Conservation (phyloP, 352 stramenopile genomes). For the Phytophthora agathidicida region DNA sequence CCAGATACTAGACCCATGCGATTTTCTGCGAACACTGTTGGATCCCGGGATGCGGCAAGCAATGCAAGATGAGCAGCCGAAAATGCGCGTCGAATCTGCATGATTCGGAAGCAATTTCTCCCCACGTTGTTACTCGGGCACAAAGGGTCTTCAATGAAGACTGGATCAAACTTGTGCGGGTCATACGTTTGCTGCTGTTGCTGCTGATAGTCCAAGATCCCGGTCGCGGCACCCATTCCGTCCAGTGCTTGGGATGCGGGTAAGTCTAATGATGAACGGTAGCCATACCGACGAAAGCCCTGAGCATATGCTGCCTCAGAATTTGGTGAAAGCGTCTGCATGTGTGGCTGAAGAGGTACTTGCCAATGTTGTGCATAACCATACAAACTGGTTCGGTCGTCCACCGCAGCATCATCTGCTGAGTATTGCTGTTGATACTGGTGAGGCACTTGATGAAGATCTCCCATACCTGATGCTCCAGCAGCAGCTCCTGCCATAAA, state of each 20-base stretch:
- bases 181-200: slow-evolving; percentile 68
- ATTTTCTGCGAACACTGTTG: slow-evolving; percentile 60
- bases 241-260: slow-evolving; percentile 40
- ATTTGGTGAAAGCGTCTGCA: slow-evolving; percentile 54
- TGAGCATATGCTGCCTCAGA: slow-evolving; percentile 62
- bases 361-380: slow-evolving; percentile 67
- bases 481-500: slow-evolving; percentile 29
- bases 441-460: slow-evolving; percentile 48
- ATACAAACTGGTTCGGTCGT: slow-evolving; percentile 57
- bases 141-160: slow-evolving; percentile 96
- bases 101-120: slow-evolving; percentile 96
- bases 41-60: slow-evolving; percentile 62
- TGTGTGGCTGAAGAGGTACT: slow-evolving; percentile 43
- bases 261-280: slow-evolving; percentile 72
- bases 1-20: slow-evolving; percentile 62
- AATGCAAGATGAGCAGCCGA: slow-evolving; percentile 74
- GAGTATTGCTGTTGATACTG: slow-evolving; percentile 56
- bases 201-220: slow-evolving; percentile 47
- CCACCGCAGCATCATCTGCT: slow-evolving; percentile 51
- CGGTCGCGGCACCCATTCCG: slow-evolving; percentile 40
- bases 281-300: slow-evolving; percentile 67
- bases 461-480: slow-evolving; percentile 22
- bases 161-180: slow-evolving; percentile 92
- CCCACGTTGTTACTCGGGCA: slow-evolving; percentile 95
- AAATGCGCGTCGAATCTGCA: slow-evolving; percentile 84